Conservation (phyloP, 2,329 filamentous ascomycete species). For the Fusarium liriodendri region DNA sequence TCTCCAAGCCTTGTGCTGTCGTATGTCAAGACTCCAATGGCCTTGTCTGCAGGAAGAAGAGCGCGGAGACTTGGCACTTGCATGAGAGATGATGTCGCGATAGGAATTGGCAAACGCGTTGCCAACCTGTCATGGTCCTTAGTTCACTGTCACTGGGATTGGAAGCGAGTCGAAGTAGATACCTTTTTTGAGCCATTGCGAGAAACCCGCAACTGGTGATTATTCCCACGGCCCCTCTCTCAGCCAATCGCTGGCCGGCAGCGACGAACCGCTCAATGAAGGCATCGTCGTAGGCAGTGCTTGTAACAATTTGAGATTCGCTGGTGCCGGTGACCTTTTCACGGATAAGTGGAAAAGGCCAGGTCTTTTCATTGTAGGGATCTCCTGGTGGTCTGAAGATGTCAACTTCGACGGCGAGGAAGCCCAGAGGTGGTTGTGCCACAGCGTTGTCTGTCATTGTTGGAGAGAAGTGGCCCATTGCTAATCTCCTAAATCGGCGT, state of each 20-base stretch:
- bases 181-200: slow-evolving; percentile 50
- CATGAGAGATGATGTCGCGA: slow-evolving; percentile 50
- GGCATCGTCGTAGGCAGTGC: slow-evolving; percentile 44
- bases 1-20: slow-evolving; percentile 40
- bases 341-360: slow-evolving; percentile 52
- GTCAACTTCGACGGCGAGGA: slow-evolving; percentile 50
- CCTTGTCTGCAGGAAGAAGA: slow-evolving; percentile 36
- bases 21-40: slow-evolving; percentile 48
- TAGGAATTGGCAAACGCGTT: slow-evolving; percentile 47
- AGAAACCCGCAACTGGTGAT: slow-evolving; percentile 55
- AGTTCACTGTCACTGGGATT: not conserved
- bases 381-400: slow-evolving; percentile 51
- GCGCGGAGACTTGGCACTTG: slow-evolving; percentile 49
- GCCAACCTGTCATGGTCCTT: slow-evolving; percentile 38
- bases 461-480: not conserved
- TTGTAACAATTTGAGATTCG: slow-evolving; percentile 46
- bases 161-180: not conserved
- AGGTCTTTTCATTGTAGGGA: slow-evolving; percentile 49
- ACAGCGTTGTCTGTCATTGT: slow-evolving; percentile 1
- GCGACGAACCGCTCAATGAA: slow-evolving; percentile 51
- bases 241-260: slow-evolving; percentile 47
- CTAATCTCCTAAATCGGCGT: not conserved
- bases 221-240: slow-evolving; percentile 50
- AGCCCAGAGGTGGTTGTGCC: slow-evolving; percentile 45
- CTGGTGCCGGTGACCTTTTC: slow-evolving; percentile 47